Conservation (phyloP, 2,329 filamentous ascomycete species). For the Colletotrichum caudatum region DNA sequence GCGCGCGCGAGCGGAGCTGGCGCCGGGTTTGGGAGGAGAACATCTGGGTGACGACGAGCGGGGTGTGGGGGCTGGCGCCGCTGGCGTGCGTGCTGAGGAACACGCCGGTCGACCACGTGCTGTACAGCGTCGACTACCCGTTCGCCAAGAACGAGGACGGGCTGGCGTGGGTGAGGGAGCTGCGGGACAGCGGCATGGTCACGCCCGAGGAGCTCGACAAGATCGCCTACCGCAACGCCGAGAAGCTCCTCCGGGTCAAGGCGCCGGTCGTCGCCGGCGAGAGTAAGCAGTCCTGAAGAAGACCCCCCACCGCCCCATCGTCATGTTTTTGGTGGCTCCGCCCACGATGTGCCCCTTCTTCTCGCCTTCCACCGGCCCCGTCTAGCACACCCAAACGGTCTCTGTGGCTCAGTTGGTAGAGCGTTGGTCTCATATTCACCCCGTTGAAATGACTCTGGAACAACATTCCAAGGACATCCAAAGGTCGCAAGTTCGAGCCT, state of each 20-base stretch:
- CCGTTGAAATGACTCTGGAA: slow-evolving; percentile 6
- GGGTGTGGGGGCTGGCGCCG: slow-evolving; percentile 62
- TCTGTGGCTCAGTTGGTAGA: slow-evolving; percentile 27
- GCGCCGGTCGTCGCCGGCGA: slow-evolving; percentile 18
- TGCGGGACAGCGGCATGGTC: slow-evolving; percentile 63
- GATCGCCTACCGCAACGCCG: slow-evolving; percentile 64
- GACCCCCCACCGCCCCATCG: slow-evolving; percentile 2
- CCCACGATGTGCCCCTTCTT: slow-evolving; percentile 16
- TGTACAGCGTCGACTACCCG: slow-evolving; percentile 71
- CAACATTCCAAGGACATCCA: neutral
- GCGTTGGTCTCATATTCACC: slow-evolving; percentile 24
- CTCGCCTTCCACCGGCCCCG: neutral
- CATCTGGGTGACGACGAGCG: slow-evolving; percentile 68
- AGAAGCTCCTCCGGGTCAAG: slow-evolving; percentile 56
- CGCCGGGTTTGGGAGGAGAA: slow-evolving; percentile 66
- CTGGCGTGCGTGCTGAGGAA: slow-evolving; percentile 59
- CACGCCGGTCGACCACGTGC: slow-evolving; percentile 61
- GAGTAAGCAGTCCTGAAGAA: neutral
- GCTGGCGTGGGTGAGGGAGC: slow-evolving; percentile 59
- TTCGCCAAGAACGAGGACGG: slow-evolving; percentile 64
- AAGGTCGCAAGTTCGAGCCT: slow-evolving; percentile 31
- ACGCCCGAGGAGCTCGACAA: slow-evolving; percentile 60
- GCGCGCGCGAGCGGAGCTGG: slow-evolving; percentile 53
- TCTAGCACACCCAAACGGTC: rapidly evolving
- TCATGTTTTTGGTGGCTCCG: neutral